phyloP scores from a whole-genome alignment of 1,284 basidiomycete species.

The Moesziomyces globuligerus region DNA sequence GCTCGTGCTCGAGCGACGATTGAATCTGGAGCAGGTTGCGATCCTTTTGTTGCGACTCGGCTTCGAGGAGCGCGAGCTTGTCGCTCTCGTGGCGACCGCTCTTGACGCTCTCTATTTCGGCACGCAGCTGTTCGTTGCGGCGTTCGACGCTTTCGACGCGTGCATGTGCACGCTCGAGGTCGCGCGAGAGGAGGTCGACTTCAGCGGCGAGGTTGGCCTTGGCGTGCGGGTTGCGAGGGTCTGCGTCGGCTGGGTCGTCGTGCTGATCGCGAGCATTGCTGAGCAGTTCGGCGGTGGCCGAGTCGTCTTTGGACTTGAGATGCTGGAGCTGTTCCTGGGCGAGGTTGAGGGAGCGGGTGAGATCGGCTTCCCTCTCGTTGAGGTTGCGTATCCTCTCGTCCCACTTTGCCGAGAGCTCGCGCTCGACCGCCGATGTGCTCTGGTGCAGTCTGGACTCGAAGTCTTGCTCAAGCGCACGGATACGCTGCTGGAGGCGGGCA shows the following conservation, averaged over 20 bases:
- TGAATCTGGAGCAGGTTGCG: conserved; percentile 35
- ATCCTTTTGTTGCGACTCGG: conserved; percentile 68
- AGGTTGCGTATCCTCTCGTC: conserved; percentile 95
- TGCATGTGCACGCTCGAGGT: conserved; percentile 90
- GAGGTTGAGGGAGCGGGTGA: conserved; percentile 84
- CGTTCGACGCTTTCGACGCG: conserved; percentile 90
- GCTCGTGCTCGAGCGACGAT: conserved; percentile 27
- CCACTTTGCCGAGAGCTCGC: conserved; percentile 92
- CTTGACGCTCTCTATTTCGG: conserved; percentile 80
- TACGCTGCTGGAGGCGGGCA: conserved; percentile 78
- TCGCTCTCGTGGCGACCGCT: conserved; percentile 31
- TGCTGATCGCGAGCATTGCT: conserved; percentile 82
- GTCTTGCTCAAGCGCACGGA: conserved; percentile 68
- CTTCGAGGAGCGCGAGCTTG: conserved; percentile 78
- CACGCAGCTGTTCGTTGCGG: conserved; percentile 88
- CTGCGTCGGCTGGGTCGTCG: neutral
- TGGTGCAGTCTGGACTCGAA: conserved; percentile 91
- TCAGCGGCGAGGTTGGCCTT: conserved; percentile 35
- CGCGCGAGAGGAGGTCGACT: conserved; percentile 75
- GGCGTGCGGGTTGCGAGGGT: neutral
- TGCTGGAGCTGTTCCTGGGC: conserved; percentile 88
- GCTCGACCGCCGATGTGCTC: conserved; percentile 87
- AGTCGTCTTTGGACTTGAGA: conserved; percentile 87
- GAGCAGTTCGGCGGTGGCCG: conserved; percentile 86
- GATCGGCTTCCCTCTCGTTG: conserved; percentile 90